Evolutionary conservation across 2,329 filamentous ascomycete species (phyloP), one percentile per base, ranked within the genome.

Genomic region (Ambrosiella xylebori): DNA sequence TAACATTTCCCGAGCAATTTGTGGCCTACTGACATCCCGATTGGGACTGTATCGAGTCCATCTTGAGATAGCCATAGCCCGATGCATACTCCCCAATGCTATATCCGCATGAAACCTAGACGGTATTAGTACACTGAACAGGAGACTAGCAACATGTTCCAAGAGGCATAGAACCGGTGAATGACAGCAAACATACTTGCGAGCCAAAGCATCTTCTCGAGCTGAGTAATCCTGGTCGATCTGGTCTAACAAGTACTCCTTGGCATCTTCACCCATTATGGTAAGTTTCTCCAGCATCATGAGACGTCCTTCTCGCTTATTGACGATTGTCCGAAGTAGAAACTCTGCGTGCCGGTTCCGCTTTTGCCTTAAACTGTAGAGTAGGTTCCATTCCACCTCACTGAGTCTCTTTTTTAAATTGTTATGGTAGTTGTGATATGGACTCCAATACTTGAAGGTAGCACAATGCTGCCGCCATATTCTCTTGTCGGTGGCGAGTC

Each of bases 401-500:
- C 74, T 74, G 7, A 79, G 75, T 2, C 72, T 73, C 36, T 71
- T 69, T 12, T 65, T 67, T 7, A 87, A 68, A 64, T 82, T 86
- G 56, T 73, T 67, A 38, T 68, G 62, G 51, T 89, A 73, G n/a
- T 73, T 70, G 69, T 89, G 85, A 49, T 74, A 71, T 1, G 75
- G 69, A 61, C 85, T 76, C 93, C 93, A 98, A 69, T 82, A 87
- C 58, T 70, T 76, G 71, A 89, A 96, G 40, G 70, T 70, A 57
- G 72, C 69, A 69, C 93, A 97, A 67, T 91, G 80, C 64, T 79
- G 71, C 62, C 82, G 82, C 91, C 93, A 97, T 57, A 96, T 74
- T 63, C 73, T 79, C 19, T 79, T 87, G 9, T 85, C 74, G 35
- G 69, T 67, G 61, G 79, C 74, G 41, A 82, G 64, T 58, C 65